These are phyloP conservation scores for Epichloe hybrida DNA, from an alignment of 2,329 filamentous ascomycete species.

Conservation along the genomic window DNA sequence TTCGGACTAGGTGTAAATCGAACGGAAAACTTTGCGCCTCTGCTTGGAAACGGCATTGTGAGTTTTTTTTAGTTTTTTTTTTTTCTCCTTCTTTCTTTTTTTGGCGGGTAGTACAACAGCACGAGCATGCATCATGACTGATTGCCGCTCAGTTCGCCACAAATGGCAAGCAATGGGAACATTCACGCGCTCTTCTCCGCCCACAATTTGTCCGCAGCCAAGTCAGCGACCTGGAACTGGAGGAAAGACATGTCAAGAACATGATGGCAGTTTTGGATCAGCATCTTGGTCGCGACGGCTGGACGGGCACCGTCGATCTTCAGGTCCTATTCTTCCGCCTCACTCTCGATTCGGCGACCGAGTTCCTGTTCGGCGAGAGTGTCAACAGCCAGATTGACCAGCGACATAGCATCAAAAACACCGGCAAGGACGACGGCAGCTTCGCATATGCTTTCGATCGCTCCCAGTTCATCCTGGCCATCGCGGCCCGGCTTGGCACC, in stretches of 20 bases:
- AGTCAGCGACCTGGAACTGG: conserved; percentile 25
- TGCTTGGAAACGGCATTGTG: conserved; percentile 31
- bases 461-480: conserved; percentile 7
- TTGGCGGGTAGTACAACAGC: too few species aligned
- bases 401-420: conserved; percentile 4
- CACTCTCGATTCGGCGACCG: conserved; percentile 34
- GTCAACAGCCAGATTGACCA: conserved; percentile 25
- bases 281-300: conserved; percentile 15
- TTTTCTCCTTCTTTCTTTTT: too few species aligned
- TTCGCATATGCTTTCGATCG: conserved; percentile 13
- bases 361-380: conserved; percentile 50
- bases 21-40: conserved; percentile 16
- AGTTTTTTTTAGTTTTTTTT: not conserved
- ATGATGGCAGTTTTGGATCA: not conserved
- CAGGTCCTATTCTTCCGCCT: conserved; percentile 34
- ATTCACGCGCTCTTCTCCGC: conserved; percentile 24
- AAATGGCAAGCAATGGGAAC: conserved; percentile 15
- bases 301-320: conserved; percentile 28
- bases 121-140: not conserved
- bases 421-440: conserved; percentile 8
- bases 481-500: conserved; percentile 31
- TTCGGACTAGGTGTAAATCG: conserved; percentile 10
- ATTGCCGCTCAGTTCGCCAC: conserved; percentile 1
- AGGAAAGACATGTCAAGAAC: too few species aligned
- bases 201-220: conserved; percentile 29